Evolutionary conservation across 768 basidiomycete genomes (phyloP).

Genomic region (Suillus lakei): DNA sequence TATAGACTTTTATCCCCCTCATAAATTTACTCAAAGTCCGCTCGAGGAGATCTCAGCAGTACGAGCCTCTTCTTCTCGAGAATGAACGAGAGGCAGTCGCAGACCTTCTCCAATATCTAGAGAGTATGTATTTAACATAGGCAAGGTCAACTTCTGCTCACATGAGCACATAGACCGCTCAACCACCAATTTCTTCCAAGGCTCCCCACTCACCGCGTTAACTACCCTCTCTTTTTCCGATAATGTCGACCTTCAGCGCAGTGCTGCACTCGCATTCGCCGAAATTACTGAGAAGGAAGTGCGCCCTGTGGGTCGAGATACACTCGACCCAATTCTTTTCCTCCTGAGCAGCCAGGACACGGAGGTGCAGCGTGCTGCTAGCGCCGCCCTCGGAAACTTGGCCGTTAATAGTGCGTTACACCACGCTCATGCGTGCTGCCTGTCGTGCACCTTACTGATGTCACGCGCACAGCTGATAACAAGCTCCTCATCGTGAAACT

Average conservation of each 20-base stretch:
- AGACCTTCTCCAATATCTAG: conserved; percentile 94
- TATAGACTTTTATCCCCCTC: conserved; percentile 12
- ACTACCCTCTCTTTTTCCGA: conserved; percentile 98
- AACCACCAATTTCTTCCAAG: conserved; percentile 98
- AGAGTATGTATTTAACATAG: conserved; percentile 64
- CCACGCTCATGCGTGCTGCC: conserved; percentile 19
- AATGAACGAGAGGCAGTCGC: conserved; percentile 98
- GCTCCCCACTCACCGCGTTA: conserved; percentile 88
- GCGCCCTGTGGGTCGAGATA: conserved; percentile 93
- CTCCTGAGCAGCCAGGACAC: conserved; percentile 97
- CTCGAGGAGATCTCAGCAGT: conserved; percentile 83
- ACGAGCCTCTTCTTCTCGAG: conserved; percentile 86
- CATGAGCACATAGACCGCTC: conserved; percentile 75
- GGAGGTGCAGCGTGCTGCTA: conserved; percentile 97
- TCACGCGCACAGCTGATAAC: conserved; percentile 79
- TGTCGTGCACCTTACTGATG: conserved; percentile 14
- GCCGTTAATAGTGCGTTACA: conserved; percentile 90
- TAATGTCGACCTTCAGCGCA: conserved; percentile 98
- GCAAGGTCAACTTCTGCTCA: conserved; percentile 10
- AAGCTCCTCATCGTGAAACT: conserved; percentile 98
- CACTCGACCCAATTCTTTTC: conserved; percentile 97
- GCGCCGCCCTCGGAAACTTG: conserved; percentile 95
- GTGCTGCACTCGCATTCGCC: conserved; percentile 96
- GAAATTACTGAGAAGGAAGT: conserved; percentile 99
- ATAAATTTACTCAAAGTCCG: conserved; percentile 55